These are phyloP conservation scores for Fraxinus greggii DNA, from an alignment of 305 asterid genomes.

Conservation along the genomic window DNA sequence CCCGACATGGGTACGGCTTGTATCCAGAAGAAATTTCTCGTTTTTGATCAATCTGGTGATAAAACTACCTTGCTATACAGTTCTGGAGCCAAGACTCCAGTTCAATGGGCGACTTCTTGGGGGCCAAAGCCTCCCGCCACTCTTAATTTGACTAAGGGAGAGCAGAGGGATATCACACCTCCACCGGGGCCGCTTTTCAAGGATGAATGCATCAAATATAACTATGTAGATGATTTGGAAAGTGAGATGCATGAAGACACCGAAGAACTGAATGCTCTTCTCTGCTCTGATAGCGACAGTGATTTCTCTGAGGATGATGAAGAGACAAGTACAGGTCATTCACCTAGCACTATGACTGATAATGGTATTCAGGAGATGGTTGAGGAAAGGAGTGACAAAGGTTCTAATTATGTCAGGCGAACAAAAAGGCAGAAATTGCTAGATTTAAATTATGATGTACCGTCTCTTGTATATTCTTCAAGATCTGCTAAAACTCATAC, in stretches of 20 bases:
- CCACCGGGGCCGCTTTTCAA: conserved; percentile 25
- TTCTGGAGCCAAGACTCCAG: conserved; percentile 41
- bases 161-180: conserved; percentile 16
- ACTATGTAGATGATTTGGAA: conserved; percentile 30
- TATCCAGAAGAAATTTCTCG: conserved; percentile 59
- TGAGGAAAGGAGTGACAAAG: conserved; percentile 58
- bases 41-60: conserved; percentile 77
- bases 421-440: conserved; percentile 53
- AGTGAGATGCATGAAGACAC: conserved; percentile 83
- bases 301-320: conserved; percentile 67
- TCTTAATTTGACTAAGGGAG: conserved; percentile 36
- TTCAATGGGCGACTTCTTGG: conserved; percentile 32
- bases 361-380: conserved; percentile 28
- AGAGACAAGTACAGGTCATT: conserved; percentile 80
- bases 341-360: conserved; percentile 73
- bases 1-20: conserved; percentile 25
- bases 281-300: conserved; percentile 62
- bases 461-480: conserved; percentile 19
- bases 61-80: conserved; percentile 57
- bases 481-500: conserved; percentile 33
- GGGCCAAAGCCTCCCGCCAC: conserved; percentile 31
- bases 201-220: conserved; percentile 36
- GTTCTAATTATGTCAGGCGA: conserved; percentile 49
- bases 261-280: conserved; percentile 75
- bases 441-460: conserved; percentile 32